Conservation (phyloP, 805 yeast genomes). For the Metschnikowia baotianmanensis region DNA sequence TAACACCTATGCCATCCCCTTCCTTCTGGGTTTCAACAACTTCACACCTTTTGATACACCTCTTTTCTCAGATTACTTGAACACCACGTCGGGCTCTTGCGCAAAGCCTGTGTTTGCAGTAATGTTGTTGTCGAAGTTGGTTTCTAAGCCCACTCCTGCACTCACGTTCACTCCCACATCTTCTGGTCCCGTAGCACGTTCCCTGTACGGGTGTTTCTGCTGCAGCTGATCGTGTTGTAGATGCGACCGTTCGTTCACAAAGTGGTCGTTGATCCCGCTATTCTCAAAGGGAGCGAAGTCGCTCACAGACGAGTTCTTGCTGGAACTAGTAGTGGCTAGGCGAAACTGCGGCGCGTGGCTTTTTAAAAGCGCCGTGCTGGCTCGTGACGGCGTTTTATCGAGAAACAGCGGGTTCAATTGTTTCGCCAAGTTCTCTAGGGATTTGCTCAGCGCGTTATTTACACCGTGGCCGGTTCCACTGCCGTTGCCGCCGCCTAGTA, state of each 20-base stretch:
- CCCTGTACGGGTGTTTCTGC: constrained; percentile 11
- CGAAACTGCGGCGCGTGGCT: constrained; percentile 7
- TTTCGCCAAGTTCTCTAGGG: constrained; percentile 39
- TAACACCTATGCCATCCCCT: too few species aligned
- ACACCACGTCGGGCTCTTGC: constrained; percentile 19
- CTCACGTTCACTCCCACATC: neutral
- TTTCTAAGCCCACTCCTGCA: constrained; percentile 17
- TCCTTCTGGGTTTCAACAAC: too few species aligned
- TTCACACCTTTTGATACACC: too few species aligned
- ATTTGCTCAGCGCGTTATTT: constrained; percentile 13
- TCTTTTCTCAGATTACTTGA: constrained; percentile 16
- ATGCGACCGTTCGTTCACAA: constrained; percentile 21
- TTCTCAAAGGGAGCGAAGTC: constrained; percentile 24
- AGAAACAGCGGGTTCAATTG: constrained; percentile 38
- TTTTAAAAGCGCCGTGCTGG: constrained; percentile 21
- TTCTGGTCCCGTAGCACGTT: neutral
- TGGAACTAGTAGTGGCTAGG: neutral
- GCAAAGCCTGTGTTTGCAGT: constrained; percentile 15
- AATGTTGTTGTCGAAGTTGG: constrained; percentile 21
- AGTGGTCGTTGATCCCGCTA: constrained; percentile 34
- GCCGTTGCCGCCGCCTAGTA: constrained; percentile 9
- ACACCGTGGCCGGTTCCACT: too few species aligned
- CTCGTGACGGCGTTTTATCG: constrained; percentile 38
- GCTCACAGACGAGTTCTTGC: constrained; percentile 25
- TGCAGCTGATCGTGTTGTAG: constrained; percentile 1